A percentile compares a stretch with the other conserved stretches of the same genome.
phyloP scores from a whole-genome alignment of 202 grass and related monocot genomes.

The Bolboschoenoplectus hybrid region DNA sequence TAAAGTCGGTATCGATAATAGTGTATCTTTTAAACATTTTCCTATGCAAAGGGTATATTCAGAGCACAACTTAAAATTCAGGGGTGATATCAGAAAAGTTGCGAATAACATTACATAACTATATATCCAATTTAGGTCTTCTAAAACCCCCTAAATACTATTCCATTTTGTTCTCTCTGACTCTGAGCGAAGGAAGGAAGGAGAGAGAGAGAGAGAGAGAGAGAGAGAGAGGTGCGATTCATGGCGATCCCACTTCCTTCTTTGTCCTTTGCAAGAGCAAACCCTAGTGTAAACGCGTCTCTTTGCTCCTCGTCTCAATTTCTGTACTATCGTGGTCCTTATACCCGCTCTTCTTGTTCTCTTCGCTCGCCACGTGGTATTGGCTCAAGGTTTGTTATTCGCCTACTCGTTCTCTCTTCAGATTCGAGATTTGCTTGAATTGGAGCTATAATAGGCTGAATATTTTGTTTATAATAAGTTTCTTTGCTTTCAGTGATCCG shows the following conservation, averaged over 20 bases:
- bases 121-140: neutral
- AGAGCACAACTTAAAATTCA: no score
- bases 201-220: neutral
- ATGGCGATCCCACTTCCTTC: slow-evolving; percentile 19
- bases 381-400: slow-evolving; percentile 25
- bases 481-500: neutral
- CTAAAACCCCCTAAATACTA: neutral
- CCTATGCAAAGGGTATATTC: no score
- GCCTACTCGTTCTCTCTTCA: neutral
- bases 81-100: neutral
- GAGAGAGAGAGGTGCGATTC: neutral
- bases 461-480: neutral
- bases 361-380: slow-evolving; percentile 12
- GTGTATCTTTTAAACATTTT: no score
- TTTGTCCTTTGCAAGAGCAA: slow-evolving; percentile 7
- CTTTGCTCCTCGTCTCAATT: slow-evolving; percentile 22
- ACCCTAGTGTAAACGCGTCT: neutral
- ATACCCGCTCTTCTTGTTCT: slow-evolving; percentile 8
- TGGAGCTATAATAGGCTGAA: neutral
- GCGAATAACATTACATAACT: neutral
- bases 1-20: no score
- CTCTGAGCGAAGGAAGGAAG: neutral
- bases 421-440: neutral
- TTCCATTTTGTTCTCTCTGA: neutral
- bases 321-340: neutral